Conservation (phyloP, 1,284 basidiomycete species). For the Cryptococcus sp. region DNA sequence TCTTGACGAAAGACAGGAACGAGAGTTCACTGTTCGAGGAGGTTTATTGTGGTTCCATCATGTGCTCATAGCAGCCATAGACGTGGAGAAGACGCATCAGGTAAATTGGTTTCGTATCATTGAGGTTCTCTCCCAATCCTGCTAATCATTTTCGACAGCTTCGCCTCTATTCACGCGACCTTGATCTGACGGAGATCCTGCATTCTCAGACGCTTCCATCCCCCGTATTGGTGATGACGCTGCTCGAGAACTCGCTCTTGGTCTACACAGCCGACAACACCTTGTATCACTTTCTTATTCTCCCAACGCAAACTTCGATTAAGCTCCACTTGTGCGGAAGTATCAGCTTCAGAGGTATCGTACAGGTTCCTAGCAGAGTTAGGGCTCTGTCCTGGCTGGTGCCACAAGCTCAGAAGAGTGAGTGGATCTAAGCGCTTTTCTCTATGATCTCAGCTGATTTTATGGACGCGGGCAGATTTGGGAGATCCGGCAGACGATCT, state of each 20-base stretch:
- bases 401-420: constrained; percentile 86
- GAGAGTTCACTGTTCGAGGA: constrained; percentile 83
- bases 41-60: constrained; percentile 97
- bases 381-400: constrained; percentile 97
- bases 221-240: constrained; percentile 78
- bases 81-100: constrained; percentile 74
- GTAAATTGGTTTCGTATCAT: constrained; percentile 53
- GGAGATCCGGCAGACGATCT: constrained; percentile 94
- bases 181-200: constrained; percentile 82
- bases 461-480: constrained; percentile 61
- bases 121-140: background rate
- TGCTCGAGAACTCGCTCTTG: constrained; percentile 94
- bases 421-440: constrained; percentile 38
- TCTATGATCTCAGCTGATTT: background rate
- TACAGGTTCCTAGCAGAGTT: constrained; percentile 80
- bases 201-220: constrained; percentile 77
- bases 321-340: constrained; percentile 88
- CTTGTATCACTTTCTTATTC: constrained; percentile 87
- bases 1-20: constrained; percentile 79
- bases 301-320: constrained; percentile 79
- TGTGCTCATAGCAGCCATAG: constrained; percentile 87
- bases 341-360: constrained; percentile 91
- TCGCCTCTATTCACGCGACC: constrained; percentile 91
- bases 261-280: constrained; percentile 98
- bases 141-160: constrained; percentile 59